Conservation (phyloP, 331 rosid species). For the Pyracantha coccinea region DNA sequence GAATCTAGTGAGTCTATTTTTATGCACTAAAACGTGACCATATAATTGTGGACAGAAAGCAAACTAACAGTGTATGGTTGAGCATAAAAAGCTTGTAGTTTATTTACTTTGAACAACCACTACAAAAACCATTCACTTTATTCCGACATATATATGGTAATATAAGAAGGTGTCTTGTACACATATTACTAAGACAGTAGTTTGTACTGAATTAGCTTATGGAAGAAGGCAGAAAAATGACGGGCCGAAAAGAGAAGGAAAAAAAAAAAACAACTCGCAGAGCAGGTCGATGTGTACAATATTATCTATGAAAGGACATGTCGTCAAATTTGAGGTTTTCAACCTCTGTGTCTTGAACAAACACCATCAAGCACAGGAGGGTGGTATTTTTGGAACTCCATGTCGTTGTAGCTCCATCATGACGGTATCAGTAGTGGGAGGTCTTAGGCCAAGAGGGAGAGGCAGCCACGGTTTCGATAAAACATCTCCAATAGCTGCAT, state of each 20-base stretch:
- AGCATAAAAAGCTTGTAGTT: neutral
- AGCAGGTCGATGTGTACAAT: neutral
- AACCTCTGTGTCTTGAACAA: neutral
- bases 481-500: conserved; percentile 82
- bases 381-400: conserved; percentile 79
- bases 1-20: no score
- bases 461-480: conserved; percentile 87
- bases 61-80: neutral
- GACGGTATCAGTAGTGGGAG: conserved; percentile 76
- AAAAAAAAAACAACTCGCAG: neutral
- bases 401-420: conserved; percentile 70
- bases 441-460: conserved; percentile 86
- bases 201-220: neutral
- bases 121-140: conserved; percentile 18
- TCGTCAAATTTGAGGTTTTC: conserved; percentile 39
- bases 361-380: conserved; percentile 38
- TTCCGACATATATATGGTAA: neutral
- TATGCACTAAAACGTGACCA: neutral
- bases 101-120: neutral
- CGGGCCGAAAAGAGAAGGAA: neutral
- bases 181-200: neutral
- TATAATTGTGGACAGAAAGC: neutral
- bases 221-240: neutral
- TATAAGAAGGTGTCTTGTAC: neutral
- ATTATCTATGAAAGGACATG: conserved; percentile 2